Evolutionary conservation across 331 rosid genomes (phyloP).

Genomic region (Acacia pycnantha): DNA sequence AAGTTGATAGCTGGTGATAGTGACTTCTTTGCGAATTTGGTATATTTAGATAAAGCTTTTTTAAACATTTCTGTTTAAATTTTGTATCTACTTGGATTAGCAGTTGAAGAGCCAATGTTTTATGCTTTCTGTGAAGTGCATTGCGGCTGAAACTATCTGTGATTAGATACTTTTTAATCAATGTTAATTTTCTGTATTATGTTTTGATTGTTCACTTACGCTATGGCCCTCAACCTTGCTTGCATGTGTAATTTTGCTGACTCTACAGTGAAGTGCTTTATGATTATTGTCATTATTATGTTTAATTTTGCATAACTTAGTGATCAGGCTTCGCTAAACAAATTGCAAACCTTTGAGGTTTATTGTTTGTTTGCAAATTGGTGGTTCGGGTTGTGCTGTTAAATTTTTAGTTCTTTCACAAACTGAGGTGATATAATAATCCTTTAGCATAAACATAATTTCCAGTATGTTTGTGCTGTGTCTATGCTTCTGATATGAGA

Average conservation of each 20-base stretch:
- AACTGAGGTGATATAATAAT: background rate
- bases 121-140: background rate
- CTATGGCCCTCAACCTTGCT: background rate
- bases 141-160: background rate
- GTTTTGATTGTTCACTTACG: background rate
- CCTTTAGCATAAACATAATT: background rate
- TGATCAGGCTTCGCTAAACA: background rate
- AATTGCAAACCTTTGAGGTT: background rate
- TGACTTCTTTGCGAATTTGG: constrained; percentile 91
- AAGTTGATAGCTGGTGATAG: constrained; percentile 93
- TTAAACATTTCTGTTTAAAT: constrained; percentile 1
- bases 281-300: background rate
- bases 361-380: background rate
- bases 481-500: background rate
- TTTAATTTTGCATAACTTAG: background rate
- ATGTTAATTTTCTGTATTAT: background rate
- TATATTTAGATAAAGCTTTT: constrained; percentile 33
- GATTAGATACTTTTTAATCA: background rate
- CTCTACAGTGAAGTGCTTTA: background rate
- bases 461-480: background rate
- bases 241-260: background rate
- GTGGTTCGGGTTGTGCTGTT: background rate
- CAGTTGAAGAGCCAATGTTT: background rate
- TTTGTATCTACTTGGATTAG: background rate
- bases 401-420: background rate